Base-by-base conservation (phyloP, 108 stramenopile species). In the Nitzschia sp. region DNA sequence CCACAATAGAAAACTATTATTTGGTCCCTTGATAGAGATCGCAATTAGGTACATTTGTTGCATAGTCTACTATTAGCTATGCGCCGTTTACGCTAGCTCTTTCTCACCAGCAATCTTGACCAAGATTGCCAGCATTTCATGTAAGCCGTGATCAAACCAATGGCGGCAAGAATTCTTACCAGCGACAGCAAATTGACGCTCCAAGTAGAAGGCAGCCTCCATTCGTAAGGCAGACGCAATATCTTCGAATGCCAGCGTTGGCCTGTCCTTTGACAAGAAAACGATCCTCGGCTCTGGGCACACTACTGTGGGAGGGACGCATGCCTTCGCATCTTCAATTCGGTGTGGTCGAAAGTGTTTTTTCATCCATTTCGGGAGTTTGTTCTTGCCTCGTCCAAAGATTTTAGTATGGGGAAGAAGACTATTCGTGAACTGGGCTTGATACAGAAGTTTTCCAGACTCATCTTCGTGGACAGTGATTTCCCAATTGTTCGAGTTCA, bases 171-270 rank as follows among this genome's bases (percentile, higher is more conserved):
- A 22, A 6, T 9, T 1, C 31, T 73, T 59, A 23, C 17, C 41
- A 4, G 32, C 64, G 16, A 61, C 65, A 34, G 65, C 52, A 34
- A 71, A 77, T 34, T 82, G 76, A 50, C 68, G 54, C 41, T 77
- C 76, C 44, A 82, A 48, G 76, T 76, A 82, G 48, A 76, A 77
- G 0, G 81, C 81, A 34, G 76, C 71, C 32, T 76, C 81, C 76
- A 82, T 82, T 58, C 57, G 53, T 0, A 82, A 2, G 16, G 81
- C 72, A 1, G 30, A 47, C 17, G 64, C 73, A 2, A 82, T 31
- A 38, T 29, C 26, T n/a, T 56, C 28, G 55, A 76, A 81, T 35
- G 76, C 1, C 57, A 77, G 19, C 1, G 29, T 65, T 21, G 35
- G 28, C 23, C 36, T 29, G 6, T 64, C 45, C 22, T 62, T 30